Base-by-base conservation (phyloP, 2,329 filamentous ascomycete species). In the Fonsecaea pugnacius region DNA sequence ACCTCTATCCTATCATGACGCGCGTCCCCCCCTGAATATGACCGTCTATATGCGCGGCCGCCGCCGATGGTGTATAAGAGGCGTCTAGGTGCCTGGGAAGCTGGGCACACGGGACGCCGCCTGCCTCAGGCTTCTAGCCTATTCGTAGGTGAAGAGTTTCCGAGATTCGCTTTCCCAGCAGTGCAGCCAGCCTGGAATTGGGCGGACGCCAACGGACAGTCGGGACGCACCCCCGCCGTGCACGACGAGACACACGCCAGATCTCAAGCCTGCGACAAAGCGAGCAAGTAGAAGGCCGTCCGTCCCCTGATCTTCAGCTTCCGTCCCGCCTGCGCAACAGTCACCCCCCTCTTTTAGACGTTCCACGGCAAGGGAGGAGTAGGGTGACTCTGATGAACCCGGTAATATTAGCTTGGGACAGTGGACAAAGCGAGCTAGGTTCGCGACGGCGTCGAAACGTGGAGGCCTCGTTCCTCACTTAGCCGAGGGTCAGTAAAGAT, bases 231-330 rank as follows among this genome's bases (percentile, higher is more conserved):
- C 43, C 43, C 43, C 40, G 24, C 32, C n/a, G 27, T 50, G 38
- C 55, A 58, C 36, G 27, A 32, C 36, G 36, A 38, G 16, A 27
- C 54, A 57, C 36, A 57, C 36, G 35, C 18, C 36, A 40, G 54
- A 40, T 35, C 35, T 48, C 24, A 48, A 38, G 24, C 38, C 16
- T 35, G 43, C 16, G 14, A 50, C 55, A 40, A 58, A 58, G 55
- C 55, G 55, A 58, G 40, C 55, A 58, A 50, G 55, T 58, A 27
- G 18, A 46, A 10, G 35, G 27, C 36, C 36, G 35, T 40, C 27
- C 7, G 33, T 30, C 8, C 43, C 43, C 24, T 30, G 35, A 57
- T 40, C 24, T 57, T 35, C 40, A 35, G 55, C 55, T 58, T n/a
- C 43, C 18, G 43, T 48, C 43, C 43, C 43, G 43, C 21, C 43